Evolutionary conservation across 176 grass and related monocot genomes (phyloP).

Genomic region (Eleusine indica): DNA sequence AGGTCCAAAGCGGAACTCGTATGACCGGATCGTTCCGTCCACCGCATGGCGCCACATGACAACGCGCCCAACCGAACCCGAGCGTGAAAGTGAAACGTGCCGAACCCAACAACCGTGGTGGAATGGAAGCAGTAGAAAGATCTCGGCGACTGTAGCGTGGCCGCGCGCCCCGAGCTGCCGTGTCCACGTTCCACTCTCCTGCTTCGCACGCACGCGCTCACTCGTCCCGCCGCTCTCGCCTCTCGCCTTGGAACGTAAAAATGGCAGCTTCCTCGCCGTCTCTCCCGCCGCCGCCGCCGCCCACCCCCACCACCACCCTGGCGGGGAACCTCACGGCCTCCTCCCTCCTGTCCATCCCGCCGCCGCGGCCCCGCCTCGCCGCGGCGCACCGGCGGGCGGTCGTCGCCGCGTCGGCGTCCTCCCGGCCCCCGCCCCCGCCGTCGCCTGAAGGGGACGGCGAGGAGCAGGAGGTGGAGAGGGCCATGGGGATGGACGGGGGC

Average conservation of each 20-base stretch:
- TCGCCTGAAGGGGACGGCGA: constrained; percentile 21
- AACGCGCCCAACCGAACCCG: background rate
- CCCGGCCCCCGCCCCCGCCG: constrained; percentile 36
- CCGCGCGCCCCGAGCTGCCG: constrained; percentile 25
- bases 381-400: constrained; percentile 37
- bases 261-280: constrained; percentile 60
- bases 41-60: background rate
- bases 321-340: constrained; percentile 37
- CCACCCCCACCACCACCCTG: constrained; percentile 16
- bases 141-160: constrained; percentile 27
- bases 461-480: constrained; percentile 77
- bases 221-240: background rate
- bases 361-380: constrained; percentile 38
- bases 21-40: background rate
- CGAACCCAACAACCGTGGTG: constrained; percentile 17
- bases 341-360: constrained; percentile 36
- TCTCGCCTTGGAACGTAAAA: constrained; percentile 13
- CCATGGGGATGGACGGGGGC: constrained; percentile 80
- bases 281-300: constrained; percentile 27
- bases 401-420: constrained; percentile 35
- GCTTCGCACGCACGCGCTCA: background rate
- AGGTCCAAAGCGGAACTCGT: background rate
- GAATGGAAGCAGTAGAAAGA: constrained; percentile 27
- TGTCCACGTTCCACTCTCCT: constrained; percentile 15
- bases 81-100: constrained; percentile 6